These are phyloP conservation scores for Scutellospora calospora DNA, from an alignment of 371 early-diverging fungal species.

Conservation along the genomic window DNA sequence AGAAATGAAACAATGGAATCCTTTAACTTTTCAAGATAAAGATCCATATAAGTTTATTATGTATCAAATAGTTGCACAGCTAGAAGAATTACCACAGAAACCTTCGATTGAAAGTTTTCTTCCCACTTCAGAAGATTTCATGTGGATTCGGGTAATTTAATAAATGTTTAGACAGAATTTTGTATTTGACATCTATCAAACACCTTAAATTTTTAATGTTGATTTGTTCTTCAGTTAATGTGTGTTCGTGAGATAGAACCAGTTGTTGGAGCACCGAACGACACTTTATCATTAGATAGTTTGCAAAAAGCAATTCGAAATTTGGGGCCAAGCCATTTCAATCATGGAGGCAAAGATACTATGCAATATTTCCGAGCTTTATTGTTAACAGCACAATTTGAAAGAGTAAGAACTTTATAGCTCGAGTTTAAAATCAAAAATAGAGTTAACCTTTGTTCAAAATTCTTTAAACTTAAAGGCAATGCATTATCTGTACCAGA, in stretches of 20 bases:
- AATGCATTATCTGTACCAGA: slow-evolving; percentile 70
- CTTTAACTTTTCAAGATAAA: slow-evolving; percentile 6
- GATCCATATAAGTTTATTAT: slow-evolving; percentile 32
- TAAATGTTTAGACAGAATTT: background rate
- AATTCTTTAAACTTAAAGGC: slow-evolving; percentile 59
- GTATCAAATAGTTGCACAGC: slow-evolving; percentile 38
- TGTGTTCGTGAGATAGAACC: slow-evolving; percentile 1
- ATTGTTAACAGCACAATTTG: slow-evolving; percentile 88
- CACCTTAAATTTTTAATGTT: background rate
- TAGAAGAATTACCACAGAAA: slow-evolving; percentile 31
- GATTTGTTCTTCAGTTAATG: slow-evolving; percentile 7
- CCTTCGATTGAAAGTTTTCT: slow-evolving; percentile 53
- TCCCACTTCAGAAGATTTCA: slow-evolving; percentile 80
- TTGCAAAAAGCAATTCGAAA: slow-evolving; percentile 37
- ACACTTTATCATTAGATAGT: slow-evolving; percentile 1
- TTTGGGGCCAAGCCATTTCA: slow-evolving; percentile 15
- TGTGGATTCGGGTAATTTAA: slow-evolving; percentile 73
- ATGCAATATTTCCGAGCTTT: slow-evolving; percentile 85
- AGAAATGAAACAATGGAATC: slow-evolving; percentile 33
- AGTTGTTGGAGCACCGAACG: background rate
- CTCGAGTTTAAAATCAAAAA: no score
- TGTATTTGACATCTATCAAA: background rate
- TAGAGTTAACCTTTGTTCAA: background rate
- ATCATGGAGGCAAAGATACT: slow-evolving; percentile 63
- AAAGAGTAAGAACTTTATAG: slow-evolving; percentile 59